Evolutionary conservation across 805 yeast species (phyloP).

Genomic region (Blastobotrys mokoenaii): DNA sequence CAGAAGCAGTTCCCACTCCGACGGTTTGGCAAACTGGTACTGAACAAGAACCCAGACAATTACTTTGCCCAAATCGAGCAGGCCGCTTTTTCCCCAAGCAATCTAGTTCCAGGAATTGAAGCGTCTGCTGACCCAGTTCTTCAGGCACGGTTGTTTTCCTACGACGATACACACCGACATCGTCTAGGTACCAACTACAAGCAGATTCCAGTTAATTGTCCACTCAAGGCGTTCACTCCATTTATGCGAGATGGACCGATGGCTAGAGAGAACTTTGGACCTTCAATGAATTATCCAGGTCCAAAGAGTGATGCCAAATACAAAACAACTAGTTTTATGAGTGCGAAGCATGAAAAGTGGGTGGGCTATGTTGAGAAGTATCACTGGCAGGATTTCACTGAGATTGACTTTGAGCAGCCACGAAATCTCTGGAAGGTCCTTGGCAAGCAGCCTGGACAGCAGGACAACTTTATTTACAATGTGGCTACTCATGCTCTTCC

Average conservation of each 20-base stretch:
- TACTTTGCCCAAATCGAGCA: conserved; percentile 45
- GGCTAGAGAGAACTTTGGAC: conserved; percentile 40
- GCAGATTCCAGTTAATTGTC: conserved; percentile 65
- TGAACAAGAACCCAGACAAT: conserved; percentile 49
- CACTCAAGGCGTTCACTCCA: conserved; percentile 34
- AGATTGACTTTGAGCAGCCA: conserved; percentile 21
- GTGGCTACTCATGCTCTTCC: conserved; percentile 59
- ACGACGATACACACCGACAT: conserved; percentile 70
- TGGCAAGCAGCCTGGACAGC: conserved; percentile 73
- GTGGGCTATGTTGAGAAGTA: conserved; percentile 70
- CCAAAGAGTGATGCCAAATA: conserved; percentile 29
- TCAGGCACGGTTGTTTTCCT: conserved; percentile 68
- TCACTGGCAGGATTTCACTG: conserved; percentile 73
- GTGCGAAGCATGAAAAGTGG: conserved; percentile 68
- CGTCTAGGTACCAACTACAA: conserved; percentile 63
- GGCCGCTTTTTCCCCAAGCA: conserved; percentile 63
- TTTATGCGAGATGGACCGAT: conserved; percentile 57
- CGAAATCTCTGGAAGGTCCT: conserved; percentile 65
- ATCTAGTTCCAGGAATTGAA: conserved; percentile 67
- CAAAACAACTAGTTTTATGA: conserved; percentile 28
- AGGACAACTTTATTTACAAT: conserved; percentile 73
- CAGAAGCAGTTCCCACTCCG: conserved; percentile 47
- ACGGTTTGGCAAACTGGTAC: conserved; percentile 44
- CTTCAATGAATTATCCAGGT: conserved; percentile 44
- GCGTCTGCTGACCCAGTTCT: conserved; percentile 71